phyloP scores from a whole-genome alignment of 768 basidiomycete genomes.

The Crepidotus variabilis region DNA sequence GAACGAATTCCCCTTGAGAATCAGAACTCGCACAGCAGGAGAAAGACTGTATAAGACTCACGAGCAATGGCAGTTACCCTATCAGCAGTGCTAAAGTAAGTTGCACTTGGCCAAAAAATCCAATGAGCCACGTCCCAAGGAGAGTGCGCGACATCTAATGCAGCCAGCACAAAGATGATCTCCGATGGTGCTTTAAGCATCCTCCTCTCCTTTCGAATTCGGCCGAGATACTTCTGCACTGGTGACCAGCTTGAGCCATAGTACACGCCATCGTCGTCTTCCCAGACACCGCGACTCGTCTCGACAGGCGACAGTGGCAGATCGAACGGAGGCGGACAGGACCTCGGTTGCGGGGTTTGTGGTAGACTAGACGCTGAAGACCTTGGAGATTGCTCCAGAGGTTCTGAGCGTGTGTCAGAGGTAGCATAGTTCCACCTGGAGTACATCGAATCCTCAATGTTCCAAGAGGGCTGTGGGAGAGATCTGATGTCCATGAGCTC shows the following conservation, averaged over 20 bases:
- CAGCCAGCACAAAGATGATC: slow-evolving; percentile 52
- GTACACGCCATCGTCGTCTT: slow-evolving; percentile 32
- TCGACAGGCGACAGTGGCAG: slow-evolving; percentile 21
- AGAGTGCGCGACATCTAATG: slow-evolving; percentile 54
- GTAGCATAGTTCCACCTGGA: slow-evolving; percentile 16
- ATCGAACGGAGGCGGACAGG: slow-evolving; percentile 19
- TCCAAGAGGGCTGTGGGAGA: slow-evolving; percentile 5
- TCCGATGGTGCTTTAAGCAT: slow-evolving; percentile 38
- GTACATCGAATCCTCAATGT: slow-evolving; percentile 8
- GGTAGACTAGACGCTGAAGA: background rate
- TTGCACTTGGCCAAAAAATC: slow-evolving; percentile 58
- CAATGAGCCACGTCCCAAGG: slow-evolving; percentile 55
- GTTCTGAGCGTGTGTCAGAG: slow-evolving; percentile 18
- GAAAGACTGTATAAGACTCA: slow-evolving; percentile 28
- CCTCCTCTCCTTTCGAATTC: slow-evolving; percentile 32
- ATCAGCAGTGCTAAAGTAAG: slow-evolving; percentile 44
- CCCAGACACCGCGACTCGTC: slow-evolving; percentile 36
- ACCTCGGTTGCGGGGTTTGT: slow-evolving; percentile 2
- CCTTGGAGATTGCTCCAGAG: slow-evolving; percentile 1
- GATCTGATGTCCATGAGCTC: slow-evolving; percentile 2
- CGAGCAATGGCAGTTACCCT: slow-evolving; percentile 51
- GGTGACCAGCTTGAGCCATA: slow-evolving; percentile 45
- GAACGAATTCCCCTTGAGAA: background rate
- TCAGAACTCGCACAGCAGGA: background rate
- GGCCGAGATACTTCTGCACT: slow-evolving; percentile 44